Conservation (phyloP, 768 basidiomycete species). For the Phanerodontia chrysosporium region DNA sequence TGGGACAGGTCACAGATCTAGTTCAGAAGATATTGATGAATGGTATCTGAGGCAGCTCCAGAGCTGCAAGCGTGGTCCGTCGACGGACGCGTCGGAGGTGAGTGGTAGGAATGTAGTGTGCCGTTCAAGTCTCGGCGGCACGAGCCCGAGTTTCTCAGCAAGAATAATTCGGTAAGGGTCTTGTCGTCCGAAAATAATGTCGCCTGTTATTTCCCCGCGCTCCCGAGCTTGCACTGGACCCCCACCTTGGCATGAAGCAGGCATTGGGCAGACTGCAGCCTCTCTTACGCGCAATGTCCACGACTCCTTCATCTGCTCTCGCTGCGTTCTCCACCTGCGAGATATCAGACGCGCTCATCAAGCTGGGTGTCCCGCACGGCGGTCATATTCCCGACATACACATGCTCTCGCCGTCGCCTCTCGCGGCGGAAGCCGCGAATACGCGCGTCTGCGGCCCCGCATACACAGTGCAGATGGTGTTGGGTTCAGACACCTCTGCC, state of each 20-base stretch:
- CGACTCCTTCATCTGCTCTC: slow-evolving; percentile 14
- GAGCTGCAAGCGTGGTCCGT: neutral
- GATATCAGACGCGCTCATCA: slow-evolving; percentile 85
- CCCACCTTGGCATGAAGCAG: slow-evolving; percentile 5
- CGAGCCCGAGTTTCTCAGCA: neutral
- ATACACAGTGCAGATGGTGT: slow-evolving; percentile 85
- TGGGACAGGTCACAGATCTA: neutral
- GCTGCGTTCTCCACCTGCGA: slow-evolving; percentile 69
- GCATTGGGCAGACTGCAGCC: slow-evolving; percentile 7
- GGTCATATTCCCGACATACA: slow-evolving; percentile 80
- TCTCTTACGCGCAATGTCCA: slow-evolving; percentile 20
- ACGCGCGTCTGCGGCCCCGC: slow-evolving; percentile 68
- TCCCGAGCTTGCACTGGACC: neutral
- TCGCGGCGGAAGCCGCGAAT: slow-evolving; percentile 25
- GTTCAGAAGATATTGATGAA: neutral
- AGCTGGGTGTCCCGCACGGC: slow-evolving; percentile 65
- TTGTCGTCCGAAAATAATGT: neutral
- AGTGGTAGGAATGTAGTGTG: neutral
- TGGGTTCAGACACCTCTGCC: slow-evolving; percentile 48
- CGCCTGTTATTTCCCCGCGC: neutral
- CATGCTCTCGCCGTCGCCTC: slow-evolving; percentile 42
- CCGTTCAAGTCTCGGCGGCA: neutral
- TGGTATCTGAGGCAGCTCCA: neutral
- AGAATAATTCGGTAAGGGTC: neutral
- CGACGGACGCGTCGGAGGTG: neutral